Conservation (phyloP, 768 basidiomycete genomes). For the Amanita exitialis region DNA sequence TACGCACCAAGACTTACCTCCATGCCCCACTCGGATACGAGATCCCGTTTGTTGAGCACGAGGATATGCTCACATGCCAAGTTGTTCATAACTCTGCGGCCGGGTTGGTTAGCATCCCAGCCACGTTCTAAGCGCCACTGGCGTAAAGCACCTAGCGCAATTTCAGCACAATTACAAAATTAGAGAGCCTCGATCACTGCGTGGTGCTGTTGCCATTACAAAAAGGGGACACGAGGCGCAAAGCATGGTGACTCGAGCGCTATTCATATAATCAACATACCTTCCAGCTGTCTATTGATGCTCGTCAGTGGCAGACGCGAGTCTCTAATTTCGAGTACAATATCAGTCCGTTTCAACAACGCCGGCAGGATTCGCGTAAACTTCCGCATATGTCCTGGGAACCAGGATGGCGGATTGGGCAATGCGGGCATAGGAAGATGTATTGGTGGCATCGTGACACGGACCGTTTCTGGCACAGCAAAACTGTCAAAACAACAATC, state of each 20-base stretch:
- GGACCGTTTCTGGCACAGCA: not conserved
- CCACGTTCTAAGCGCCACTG: constrained; percentile 65
- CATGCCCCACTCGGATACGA: constrained; percentile 83
- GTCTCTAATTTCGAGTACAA: constrained; percentile 93
- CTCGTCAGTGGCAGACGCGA: constrained; percentile 88
- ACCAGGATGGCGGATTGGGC: constrained; percentile 82
- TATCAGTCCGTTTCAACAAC: constrained; percentile 72
- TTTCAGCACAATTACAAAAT: not conserved
- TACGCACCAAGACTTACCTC: constrained; percentile 40
- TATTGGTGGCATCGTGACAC: constrained; percentile 20
- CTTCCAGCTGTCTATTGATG: constrained; percentile 85
- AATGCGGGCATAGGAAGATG: constrained; percentile 34
- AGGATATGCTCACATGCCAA: constrained; percentile 74
- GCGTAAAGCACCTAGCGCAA: constrained; percentile 43
- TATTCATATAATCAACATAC: constrained; percentile 26
- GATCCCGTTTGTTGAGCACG: constrained; percentile 88
- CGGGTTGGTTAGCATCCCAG: constrained; percentile 34
- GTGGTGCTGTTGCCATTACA: not conserved
- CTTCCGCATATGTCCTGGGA: constrained; percentile 90
- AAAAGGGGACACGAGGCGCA: not conserved
- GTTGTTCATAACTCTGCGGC: constrained; percentile 26
- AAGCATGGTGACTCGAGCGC: not conserved
- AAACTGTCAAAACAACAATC: not conserved
- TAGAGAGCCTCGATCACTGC: not conserved
- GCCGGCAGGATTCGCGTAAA: constrained; percentile 71